Base-by-base conservation (phyloP, 192 early-diverging fungal species). In the Backusella liffmaniae region DNA sequence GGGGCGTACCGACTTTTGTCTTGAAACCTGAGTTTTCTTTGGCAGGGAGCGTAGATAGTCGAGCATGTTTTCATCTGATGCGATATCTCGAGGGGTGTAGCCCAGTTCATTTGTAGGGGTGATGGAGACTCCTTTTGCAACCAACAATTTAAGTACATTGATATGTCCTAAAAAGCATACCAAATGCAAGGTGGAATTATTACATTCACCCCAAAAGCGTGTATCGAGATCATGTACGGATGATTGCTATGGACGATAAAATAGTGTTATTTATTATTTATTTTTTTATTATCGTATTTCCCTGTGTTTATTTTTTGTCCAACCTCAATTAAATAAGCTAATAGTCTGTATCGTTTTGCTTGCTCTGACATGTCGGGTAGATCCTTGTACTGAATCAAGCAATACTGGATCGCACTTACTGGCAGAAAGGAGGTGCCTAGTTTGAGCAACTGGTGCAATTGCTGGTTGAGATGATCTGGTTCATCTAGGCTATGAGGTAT, bases 161-260 rank as follows among this genome's bases (percentile, higher is more conserved):
- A n/a, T 5, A 29, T 80, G 67, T 0, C 75, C 75, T 1, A 80
- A 66, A 23, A 77, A 72, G 35, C 72, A 66, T 5, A 68, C 70
- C 1, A 80, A 30, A 67, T 80, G 79, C 21, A 80, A 30, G 4
- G 79, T 77, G 3, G 79, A 77, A 65, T 77, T 80, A 7, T 73
- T 53, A 30, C 44, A 69, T 26, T 74, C 67, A 1, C 77, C 77
- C 77, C 77, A 79, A 32, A 68, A 69, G 18, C 49, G 66, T 30
- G 41, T 79, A 39, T 70, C 66, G n/a, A 70, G 53, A 59, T 62
- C 68, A 62, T 76, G 75, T 35, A 76, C 15, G 5, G 37, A 39
- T 6, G 75, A 49, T 76, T 76, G 59, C 73, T 74, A 67, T 32
- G 16, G 18, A 32, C 3, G 16, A 6, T 10, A 36, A 39, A 70